Evolutionary conservation across 139 green algal species (phyloP).

Genomic region (Desmodesmus armatus): DNA sequence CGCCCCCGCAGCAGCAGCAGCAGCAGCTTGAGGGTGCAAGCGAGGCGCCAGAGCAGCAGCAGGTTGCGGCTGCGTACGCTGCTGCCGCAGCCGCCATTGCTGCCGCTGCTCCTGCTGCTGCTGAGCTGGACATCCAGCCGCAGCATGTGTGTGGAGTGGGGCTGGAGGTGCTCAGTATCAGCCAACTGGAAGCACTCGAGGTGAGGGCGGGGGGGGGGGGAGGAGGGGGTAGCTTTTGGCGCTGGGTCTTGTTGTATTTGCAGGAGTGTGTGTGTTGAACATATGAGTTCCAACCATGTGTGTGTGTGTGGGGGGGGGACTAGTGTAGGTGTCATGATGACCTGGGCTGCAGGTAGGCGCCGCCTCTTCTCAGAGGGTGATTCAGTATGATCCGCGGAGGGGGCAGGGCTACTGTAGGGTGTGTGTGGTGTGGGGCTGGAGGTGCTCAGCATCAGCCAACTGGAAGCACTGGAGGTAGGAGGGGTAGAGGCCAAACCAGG

Average conservation of each 20-base stretch:
- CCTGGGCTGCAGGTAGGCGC: background rate
- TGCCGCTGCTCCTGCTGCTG: constrained; percentile 30
- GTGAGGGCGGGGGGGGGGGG: background rate
- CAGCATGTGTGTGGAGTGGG: constrained; percentile 39
- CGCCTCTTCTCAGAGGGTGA: no score
- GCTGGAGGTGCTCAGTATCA: constrained; percentile 18
- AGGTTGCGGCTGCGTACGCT: background rate
- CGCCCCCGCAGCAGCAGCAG: no score
- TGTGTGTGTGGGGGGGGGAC: background rate
- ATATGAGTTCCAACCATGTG: background rate
- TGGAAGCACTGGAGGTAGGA: constrained; percentile 34
- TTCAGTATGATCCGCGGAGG: no score
- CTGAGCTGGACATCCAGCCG: constrained; percentile 39
- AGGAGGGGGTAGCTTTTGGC: background rate
- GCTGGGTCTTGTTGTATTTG: background rate
- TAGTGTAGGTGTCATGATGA: background rate
- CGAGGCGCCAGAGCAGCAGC: background rate
- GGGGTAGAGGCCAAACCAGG: no score
- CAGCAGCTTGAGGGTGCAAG: background rate
- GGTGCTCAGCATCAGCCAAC: constrained; percentile 28
- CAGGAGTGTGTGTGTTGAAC: background rate
- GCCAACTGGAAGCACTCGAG: constrained; percentile 42
- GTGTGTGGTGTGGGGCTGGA: constrained; percentile 29
- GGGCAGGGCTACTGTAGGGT: constrained; percentile 34
- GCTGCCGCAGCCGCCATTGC: background rate